Conservation (phyloP, 148 eudicot species). For the Cornus florida region DNA sequence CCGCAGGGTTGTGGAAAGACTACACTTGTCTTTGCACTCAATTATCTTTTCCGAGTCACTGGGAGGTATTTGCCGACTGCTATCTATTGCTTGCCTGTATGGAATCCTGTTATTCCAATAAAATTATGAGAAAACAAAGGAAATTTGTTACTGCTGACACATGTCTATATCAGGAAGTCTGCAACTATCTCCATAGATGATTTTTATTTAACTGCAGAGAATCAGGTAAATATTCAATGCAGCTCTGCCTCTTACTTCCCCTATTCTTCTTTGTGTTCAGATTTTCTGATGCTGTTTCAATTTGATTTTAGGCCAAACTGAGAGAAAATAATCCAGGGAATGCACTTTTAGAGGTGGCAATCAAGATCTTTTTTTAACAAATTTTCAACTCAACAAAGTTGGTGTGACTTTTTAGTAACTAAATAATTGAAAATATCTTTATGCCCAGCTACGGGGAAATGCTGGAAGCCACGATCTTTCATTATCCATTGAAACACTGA, state of each 20-base stretch:
- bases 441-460: constrained; percentile 84
- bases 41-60: constrained; percentile 64
- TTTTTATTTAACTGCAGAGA: constrained; percentile 89
- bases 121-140: constrained; percentile 5
- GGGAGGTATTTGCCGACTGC: constrained; percentile 63
- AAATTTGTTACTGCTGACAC: constrained; percentile 22
- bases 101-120: constrained; percentile 1
- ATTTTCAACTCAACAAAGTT: neutral
- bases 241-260: constrained; percentile 15
- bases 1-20: constrained; percentile 99
- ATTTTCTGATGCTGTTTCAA: constrained; percentile 22
- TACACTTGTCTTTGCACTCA: constrained; percentile 86
- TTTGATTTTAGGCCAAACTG: constrained; percentile 61
- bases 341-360: constrained; percentile 81
- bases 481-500: constrained; percentile 75
- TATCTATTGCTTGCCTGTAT: constrained; percentile 28
- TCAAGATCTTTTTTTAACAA: neutral
- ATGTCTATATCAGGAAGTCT: constrained; percentile 61
- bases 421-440: constrained; percentile 16
- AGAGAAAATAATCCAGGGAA: constrained; percentile 82
- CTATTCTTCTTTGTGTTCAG: constrained; percentile 11
- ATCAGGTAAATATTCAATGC: constrained; percentile 56
- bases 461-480: constrained; percentile 98
- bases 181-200: constrained; percentile 97
- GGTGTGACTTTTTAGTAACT: neutral